Conservation (phyloP, 306 rosid species). For the Vigna nakashimae region DNA sequence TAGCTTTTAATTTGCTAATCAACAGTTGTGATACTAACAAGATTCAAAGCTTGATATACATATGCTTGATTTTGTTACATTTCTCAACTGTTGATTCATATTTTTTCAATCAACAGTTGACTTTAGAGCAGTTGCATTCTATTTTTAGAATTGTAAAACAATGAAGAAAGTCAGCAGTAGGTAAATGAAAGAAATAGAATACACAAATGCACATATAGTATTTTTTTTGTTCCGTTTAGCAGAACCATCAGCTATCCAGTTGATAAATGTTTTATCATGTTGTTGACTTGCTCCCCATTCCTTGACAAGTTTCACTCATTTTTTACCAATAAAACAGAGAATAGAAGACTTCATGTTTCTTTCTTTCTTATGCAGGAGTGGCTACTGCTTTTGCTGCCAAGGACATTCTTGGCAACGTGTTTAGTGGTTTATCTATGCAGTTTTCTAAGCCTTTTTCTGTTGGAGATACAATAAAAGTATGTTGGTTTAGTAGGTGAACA, state of each 20-base stretch:
- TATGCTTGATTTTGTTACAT: not conserved
- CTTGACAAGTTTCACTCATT: not conserved
- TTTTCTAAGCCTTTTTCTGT: conserved; percentile 90
- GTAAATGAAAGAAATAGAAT: not conserved
- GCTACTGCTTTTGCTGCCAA: conserved; percentile 92
- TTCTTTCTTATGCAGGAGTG: conserved; percentile 67
- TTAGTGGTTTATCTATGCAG: conserved; percentile 88
- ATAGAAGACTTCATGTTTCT: conserved; percentile 22
- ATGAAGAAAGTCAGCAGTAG: not conserved
- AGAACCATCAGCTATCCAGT: conserved; percentile 25
- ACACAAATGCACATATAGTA: not conserved
- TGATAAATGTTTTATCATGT: conserved; percentile 3
- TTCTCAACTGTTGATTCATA: not conserved
- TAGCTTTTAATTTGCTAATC: not conserved
- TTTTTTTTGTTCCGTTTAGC: conserved; percentile 2
- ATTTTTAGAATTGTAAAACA: conserved; percentile 11
- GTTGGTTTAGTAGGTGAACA: conserved; percentile 40
- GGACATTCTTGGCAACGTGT: conserved; percentile 87
- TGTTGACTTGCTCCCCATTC: not conserved
- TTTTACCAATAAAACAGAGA: not conserved
- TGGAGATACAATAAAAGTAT: conserved; percentile 94
- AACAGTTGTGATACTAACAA: not conserved
- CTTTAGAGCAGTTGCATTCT: not conserved
- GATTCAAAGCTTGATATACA: not conserved
- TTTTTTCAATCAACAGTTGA: not conserved